These are phyloP conservation scores for Ophiostoma sp. DNA, from an alignment of 2,329 filamentous ascomycete genomes.

Conservation along the genomic window DNA sequence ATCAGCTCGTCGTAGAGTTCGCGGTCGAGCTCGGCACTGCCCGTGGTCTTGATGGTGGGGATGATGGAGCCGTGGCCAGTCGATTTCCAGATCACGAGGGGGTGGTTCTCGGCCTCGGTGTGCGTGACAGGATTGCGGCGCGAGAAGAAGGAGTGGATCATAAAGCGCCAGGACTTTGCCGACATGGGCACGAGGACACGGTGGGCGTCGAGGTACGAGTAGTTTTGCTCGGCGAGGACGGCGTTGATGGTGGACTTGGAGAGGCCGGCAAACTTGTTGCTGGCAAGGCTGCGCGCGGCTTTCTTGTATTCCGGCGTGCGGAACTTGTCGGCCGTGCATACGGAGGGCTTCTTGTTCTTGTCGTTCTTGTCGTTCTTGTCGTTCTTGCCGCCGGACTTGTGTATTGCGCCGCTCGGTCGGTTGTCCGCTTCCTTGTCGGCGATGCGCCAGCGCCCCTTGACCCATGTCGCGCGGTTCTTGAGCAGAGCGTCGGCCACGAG, in stretches of 20 bases:
- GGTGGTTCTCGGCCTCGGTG: slow-evolving; percentile 49
- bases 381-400: background rate
- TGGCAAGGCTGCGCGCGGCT: slow-evolving; percentile 62
- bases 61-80: slow-evolving; percentile 50
- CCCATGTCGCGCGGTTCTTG: slow-evolving; percentile 64
- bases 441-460: slow-evolving; percentile 60
- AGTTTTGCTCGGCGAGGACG: slow-evolving; percentile 74
- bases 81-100: slow-evolving; percentile 57
- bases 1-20: slow-evolving; percentile 57
- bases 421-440: slow-evolving; percentile 31
- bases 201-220: slow-evolving; percentile 68
- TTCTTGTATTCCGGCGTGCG: slow-evolving; percentile 61
- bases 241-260: slow-evolving; percentile 69
- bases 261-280: slow-evolving; percentile 69
- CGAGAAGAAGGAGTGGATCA: slow-evolving; percentile 64
- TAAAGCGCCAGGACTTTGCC: slow-evolving; percentile 71
- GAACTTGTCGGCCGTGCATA: slow-evolving; percentile 61
- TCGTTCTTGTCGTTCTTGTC: background rate
- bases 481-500: slow-evolving; percentile 72
- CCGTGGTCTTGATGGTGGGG: slow-evolving; percentile 61
- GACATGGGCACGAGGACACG: slow-evolving; percentile 63
- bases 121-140: slow-evolving; percentile 46
- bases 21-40: slow-evolving; percentile 57
- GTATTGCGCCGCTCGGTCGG: background rate
- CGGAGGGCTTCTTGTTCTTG: slow-evolving; percentile 22